Evolutionary conservation across 2,329 filamentous ascomycete species (phyloP).

Genomic region (Akanthomyces uredinophilus): DNA sequence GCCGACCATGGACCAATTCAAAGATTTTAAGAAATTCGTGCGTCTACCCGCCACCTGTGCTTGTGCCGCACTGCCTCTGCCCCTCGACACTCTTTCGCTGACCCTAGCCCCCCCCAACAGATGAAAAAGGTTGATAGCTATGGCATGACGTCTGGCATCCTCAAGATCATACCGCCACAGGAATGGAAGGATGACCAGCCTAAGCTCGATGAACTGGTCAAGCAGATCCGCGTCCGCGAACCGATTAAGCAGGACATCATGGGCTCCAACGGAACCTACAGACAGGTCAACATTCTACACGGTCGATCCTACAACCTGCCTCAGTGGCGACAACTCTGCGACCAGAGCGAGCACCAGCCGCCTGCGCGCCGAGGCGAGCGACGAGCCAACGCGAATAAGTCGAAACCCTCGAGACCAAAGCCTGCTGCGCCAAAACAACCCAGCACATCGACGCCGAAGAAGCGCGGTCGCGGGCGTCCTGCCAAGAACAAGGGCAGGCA

Average conservation of each 20-base stretch:
- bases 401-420: conserved; percentile 39
- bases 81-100: conserved; percentile 6
- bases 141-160: conserved; percentile 95
- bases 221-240: conserved; percentile 88
- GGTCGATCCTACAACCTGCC: conserved; percentile 93
- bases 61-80: background rate
- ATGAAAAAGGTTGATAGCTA: conserved; percentile 84
- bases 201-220: conserved; percentile 76
- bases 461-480: conserved; percentile 37
- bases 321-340: conserved; percentile 89
- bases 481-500: conserved; percentile 33
- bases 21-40: conserved; percentile 88
- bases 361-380: conserved; percentile 84
- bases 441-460: conserved; percentile 32
- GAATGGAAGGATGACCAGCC: conserved; percentile 88
- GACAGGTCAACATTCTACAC: conserved; percentile 95
- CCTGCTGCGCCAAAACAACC: conserved; percentile 29
- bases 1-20: conserved; percentile 92
- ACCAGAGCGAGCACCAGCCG: conserved; percentile 93
- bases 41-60: conserved; percentile 25
- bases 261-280: conserved; percentile 90
- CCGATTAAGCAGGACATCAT: conserved; percentile 98
- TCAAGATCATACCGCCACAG: conserved; percentile 88
- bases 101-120: conserved; percentile 30
- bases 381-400: conserved; percentile 55